phyloP scores from a whole-genome alignment of 345 rosid genomes.

The Corymbia maculata region DNA sequence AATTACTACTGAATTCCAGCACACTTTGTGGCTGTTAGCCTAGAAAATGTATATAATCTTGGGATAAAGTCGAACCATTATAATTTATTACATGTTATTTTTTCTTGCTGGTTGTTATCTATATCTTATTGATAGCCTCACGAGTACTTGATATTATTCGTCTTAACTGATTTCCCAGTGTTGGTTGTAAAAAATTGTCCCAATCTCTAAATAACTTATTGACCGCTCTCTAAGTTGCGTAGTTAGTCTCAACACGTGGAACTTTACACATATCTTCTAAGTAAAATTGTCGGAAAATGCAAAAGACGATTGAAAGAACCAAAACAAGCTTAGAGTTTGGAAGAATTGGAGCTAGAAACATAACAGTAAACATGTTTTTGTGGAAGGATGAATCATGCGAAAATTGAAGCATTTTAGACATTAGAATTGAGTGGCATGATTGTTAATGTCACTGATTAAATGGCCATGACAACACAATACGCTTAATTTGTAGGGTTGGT shows the following conservation, averaged over 20 bases:
- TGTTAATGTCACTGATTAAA: background rate
- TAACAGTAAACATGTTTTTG: background rate
- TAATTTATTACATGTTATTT: background rate
- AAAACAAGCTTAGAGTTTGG: background rate
- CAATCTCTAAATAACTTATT: background rate
- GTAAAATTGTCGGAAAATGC: background rate
- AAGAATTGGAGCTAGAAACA: background rate
- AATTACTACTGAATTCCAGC: background rate
- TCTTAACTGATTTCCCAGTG: background rate
- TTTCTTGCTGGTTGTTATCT: background rate
- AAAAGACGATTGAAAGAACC: background rate
- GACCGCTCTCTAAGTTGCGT: background rate
- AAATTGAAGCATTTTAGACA: background rate
- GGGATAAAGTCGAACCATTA: background rate
- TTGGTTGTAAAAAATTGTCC: background rate
- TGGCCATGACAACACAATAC: background rate
- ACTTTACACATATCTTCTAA: background rate
- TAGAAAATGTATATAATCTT: background rate
- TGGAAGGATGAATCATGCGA: background rate
- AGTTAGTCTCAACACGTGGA: background rate
- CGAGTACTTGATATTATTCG: fast-evolving
- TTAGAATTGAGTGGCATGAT: background rate
- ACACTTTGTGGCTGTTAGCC: background rate
- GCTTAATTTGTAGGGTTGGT: background rate
- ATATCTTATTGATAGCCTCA: background rate